These are phyloP conservation scores for Fomitopsis pinicola DNA, from an alignment of 1,284 basidiomycete species.

Conservation along the genomic window DNA sequence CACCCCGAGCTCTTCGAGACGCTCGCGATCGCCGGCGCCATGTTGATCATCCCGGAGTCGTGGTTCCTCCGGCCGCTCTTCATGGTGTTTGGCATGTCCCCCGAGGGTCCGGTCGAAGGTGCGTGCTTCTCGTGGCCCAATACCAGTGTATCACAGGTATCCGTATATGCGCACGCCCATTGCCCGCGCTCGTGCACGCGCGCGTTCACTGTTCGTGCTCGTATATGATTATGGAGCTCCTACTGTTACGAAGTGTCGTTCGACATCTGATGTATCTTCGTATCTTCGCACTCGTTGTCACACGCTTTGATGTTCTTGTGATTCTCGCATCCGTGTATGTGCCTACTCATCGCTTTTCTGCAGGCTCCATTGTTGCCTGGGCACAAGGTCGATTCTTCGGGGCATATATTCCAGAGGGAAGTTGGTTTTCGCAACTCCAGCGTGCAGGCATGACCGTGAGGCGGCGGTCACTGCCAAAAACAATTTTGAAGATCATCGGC, in stretches of 20 bases:
- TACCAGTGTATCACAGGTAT: neutral
- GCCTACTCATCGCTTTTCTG: neutral
- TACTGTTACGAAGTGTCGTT: no score
- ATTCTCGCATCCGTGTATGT: neutral
- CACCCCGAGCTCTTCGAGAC: conserved; percentile 18
- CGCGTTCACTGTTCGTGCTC: no score
- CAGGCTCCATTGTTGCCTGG: conserved; percentile 25
- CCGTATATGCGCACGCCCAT: no score
- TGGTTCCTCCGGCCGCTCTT: conserved; percentile 21
- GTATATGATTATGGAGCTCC: no score
- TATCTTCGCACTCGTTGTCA: neutral
- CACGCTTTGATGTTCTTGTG: no score
- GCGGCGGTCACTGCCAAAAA: neutral
- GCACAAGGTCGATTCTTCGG: conserved; percentile 24
- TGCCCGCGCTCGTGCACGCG: no score
- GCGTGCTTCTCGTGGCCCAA: neutral
- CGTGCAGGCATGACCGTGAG: conserved; percentile 15
- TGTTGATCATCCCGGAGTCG: conserved; percentile 16
- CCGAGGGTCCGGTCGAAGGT: conserved; percentile 25
- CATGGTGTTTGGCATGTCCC: conserved; percentile 21
- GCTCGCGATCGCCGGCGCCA: conserved; percentile 10
- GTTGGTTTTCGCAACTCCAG: conserved; percentile 26
- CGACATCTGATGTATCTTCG: no score
- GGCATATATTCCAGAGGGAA: conserved; percentile 14
- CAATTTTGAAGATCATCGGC: neutral